Evolutionary conservation across 2,329 filamentous ascomycete species (phyloP).

Genomic region (Cytospora piceae): DNA sequence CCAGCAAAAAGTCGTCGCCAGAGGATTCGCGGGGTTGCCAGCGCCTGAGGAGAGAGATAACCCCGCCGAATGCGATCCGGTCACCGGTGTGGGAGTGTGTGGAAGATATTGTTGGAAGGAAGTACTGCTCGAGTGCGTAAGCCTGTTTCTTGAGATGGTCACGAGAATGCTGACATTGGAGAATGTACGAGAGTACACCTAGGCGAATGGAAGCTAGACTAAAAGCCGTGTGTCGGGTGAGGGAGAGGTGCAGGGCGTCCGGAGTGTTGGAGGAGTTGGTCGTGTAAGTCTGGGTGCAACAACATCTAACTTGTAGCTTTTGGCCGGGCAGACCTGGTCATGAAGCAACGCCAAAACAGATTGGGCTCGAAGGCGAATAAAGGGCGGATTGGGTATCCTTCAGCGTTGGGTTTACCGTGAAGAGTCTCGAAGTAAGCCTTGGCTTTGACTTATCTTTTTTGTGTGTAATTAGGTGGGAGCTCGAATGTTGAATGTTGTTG

Average conservation of each 20-base stretch:
- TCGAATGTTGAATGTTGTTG: constrained; percentile 9
- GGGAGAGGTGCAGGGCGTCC: constrained; percentile 6
- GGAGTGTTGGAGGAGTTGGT: constrained; percentile 8
- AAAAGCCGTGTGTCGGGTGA: constrained; percentile 5
- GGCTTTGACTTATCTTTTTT: constrained; percentile 9
- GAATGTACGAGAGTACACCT: constrained; percentile 6
- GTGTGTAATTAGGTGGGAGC: constrained; percentile 12
- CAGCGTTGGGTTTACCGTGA: constrained; percentile 22
- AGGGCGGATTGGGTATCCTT: constrained; percentile 23
- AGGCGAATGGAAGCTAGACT: constrained; percentile 18
- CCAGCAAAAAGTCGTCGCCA: constrained; percentile 20
- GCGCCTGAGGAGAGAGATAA: constrained; percentile 16
- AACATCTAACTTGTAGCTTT: constrained; percentile 20
- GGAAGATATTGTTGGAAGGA: constrained; percentile 10
- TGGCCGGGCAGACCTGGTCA: constrained; percentile 26
- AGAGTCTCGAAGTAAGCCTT: constrained; percentile 10
- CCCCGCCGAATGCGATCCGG: constrained; percentile 25
- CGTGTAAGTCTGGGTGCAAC: constrained; percentile 20
- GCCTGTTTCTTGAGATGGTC: constrained; percentile 9
- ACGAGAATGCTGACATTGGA: constrained; percentile 21
- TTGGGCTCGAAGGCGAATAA: constrained; percentile 24
- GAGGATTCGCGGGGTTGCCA: constrained; percentile 19
- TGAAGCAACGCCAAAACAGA: not conserved
- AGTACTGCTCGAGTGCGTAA: constrained; percentile 17
- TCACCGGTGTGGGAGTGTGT: constrained; percentile 11